A percentile compares a stretch with the other conserved stretches of the same genome.
Evolutionary conservation across 2,329 filamentous ascomycete species (phyloP).

Genomic region (Aspergillus caelatus): DNA sequence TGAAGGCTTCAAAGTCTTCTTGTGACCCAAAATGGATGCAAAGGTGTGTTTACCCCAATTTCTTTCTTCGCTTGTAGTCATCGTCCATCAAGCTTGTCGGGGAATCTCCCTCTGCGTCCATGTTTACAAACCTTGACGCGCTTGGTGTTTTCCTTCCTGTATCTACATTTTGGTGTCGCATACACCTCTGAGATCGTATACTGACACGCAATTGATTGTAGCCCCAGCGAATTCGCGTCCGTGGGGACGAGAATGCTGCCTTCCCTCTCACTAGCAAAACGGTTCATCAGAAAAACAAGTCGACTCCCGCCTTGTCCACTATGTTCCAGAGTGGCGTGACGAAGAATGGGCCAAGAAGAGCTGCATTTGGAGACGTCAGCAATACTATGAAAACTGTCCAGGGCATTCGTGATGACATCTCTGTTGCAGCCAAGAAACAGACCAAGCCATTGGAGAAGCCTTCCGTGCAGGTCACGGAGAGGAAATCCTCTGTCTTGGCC

Average conservation of each 20-base stretch:
- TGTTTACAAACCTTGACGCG: constrained; percentile 14
- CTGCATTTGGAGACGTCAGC: constrained; percentile 81
- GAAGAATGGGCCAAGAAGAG: constrained; percentile 71
- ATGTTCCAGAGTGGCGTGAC: constrained; percentile 57
- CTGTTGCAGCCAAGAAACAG: constrained; percentile 51
- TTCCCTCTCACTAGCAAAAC: constrained; percentile 57
- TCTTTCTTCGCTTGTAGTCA: constrained; percentile 18
- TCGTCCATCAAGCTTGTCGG: neutral
- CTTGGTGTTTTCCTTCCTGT: constrained; percentile 1
- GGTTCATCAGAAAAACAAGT: constrained; percentile 82
- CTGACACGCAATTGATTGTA: constrained; percentile 41
- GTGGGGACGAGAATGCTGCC: constrained; percentile 70
- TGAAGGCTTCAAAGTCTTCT: constrained; percentile 13
- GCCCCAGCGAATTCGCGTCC: constrained; percentile 70
- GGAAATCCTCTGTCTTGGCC: constrained; percentile 51
- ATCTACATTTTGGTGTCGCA: neutral
- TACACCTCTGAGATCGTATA: neutral
- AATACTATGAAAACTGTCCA: constrained; percentile 57
- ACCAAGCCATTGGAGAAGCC: constrained; percentile 35
- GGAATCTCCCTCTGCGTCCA: neutral
- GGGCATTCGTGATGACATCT: constrained; percentile 59
- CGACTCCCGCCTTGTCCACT: constrained; percentile 64
- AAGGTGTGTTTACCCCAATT: constrained; percentile 42
- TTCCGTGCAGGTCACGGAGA: constrained; percentile 32
- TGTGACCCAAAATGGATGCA: constrained; percentile 46